A percentile compares a stretch with the other conserved stretches of the same genome.
These are phyloP conservation scores for Platanthera zijinensis DNA, from an alignment of 106 monocot genomes.

Conservation along the genomic window DNA sequence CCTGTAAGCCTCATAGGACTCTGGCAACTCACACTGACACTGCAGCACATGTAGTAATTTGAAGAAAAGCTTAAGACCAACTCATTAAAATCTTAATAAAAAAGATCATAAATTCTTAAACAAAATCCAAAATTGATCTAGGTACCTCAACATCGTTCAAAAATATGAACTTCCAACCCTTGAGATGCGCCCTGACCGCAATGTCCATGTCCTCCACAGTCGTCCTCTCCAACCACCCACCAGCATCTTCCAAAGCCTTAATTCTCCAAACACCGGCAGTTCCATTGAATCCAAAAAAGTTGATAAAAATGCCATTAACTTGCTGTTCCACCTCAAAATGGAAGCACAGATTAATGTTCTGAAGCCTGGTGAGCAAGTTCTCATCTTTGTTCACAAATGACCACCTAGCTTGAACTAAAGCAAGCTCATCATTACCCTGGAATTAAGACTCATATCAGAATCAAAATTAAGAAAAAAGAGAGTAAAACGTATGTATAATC, in stretches of 20 bases:
- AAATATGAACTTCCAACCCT: conserved; percentile 90
- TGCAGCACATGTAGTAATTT: conserved; percentile 13
- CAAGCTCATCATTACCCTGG: conserved; percentile 81
- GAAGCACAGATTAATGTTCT: conserved; percentile 96
- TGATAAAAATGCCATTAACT: conserved; percentile 84
- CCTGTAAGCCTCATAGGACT: conserved; percentile 88
- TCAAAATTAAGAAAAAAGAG: background rate
- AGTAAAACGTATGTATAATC: background rate
- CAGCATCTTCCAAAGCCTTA: conserved; percentile 84
- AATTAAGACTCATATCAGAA: conserved; percentile 4
- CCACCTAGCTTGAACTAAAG: conserved; percentile 88
- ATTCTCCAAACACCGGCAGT: conserved; percentile 98
- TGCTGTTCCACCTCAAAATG: conserved; percentile 99
- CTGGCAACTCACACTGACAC: conserved; percentile 93
- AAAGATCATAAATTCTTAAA: background rate
- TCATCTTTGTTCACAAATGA: conserved; percentile 98
- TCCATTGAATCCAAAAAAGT: conserved; percentile 98
- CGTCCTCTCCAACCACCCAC: conserved; percentile 94
- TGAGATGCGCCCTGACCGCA: conserved; percentile 45
- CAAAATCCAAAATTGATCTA: background rate
- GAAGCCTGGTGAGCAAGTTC: conserved; percentile 85
- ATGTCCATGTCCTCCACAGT: conserved; percentile 10
- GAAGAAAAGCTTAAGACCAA: background rate
- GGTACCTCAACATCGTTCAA: conserved; percentile 94
- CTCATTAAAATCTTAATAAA: background rate